A percentile compares a stretch with the other conserved stretches of the same genome.
phyloP scores from a whole-genome alignment of 108 stramenopile species.

The Nitzschia inconspicua region DNA sequence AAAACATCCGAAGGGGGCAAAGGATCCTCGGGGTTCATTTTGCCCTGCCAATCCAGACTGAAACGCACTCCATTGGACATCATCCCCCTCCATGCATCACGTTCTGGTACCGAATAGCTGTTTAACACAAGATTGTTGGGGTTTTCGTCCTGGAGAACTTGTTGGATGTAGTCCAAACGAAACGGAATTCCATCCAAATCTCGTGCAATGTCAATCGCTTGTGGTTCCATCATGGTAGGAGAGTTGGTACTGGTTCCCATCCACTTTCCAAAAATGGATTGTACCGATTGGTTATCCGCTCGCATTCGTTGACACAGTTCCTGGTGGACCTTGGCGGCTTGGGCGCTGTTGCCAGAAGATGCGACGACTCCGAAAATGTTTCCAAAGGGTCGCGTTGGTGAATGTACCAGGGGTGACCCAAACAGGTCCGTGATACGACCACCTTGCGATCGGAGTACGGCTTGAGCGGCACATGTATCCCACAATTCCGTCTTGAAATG shows the following conservation, averaged over 20 bases:
- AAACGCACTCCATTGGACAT: slow-evolving; percentile 64
- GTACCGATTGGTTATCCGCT: slow-evolving; percentile 30
- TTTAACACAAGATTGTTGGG: slow-evolving; percentile 7
- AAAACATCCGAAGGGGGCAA: slow-evolving; percentile 38
- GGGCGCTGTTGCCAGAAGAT: slow-evolving; percentile 22
- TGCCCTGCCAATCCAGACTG: slow-evolving; percentile 23
- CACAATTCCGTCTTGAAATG: slow-evolving; percentile 56
- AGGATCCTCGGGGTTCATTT: neutral
- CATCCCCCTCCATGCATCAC: slow-evolving; percentile 49
- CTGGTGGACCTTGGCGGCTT: slow-evolving; percentile 32
- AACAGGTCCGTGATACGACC: slow-evolving; percentile 67
- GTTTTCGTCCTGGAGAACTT: slow-evolving; percentile 18
- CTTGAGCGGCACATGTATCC: slow-evolving; percentile 64
- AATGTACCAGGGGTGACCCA: slow-evolving; percentile 57
- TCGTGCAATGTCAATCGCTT: slow-evolving; percentile 60
- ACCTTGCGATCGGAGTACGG: slow-evolving; percentile 47
- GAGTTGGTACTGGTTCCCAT: slow-evolving; percentile 16
- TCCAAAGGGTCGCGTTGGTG: slow-evolving; percentile 25
- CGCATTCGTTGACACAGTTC: slow-evolving; percentile 34
- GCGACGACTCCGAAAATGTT: slow-evolving; percentile 69
- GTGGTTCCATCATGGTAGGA: slow-evolving; percentile 7
- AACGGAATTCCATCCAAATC: slow-evolving; percentile 60
- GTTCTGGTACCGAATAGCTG: slow-evolving; percentile 50
- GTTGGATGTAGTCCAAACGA: slow-evolving; percentile 5
- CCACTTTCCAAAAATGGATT: slow-evolving; percentile 32